phyloP scores from a whole-genome alignment of 371 early-diverging fungal genomes.

The Saksenaea oblongispora region DNA sequence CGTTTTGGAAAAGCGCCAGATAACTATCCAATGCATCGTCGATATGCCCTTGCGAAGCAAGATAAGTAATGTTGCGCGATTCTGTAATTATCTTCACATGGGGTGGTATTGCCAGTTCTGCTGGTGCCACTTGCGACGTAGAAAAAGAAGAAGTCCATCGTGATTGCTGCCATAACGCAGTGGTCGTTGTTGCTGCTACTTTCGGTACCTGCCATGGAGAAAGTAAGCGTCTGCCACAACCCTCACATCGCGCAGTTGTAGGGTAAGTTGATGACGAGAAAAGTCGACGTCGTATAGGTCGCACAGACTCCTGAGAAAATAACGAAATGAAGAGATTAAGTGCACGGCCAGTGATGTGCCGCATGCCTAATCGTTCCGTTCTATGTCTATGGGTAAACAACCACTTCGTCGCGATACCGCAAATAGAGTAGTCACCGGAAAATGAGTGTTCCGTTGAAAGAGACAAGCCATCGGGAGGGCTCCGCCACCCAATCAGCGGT shows the following conservation, averaged over 20 bases:
- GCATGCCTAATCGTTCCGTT: not conserved
- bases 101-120: not conserved
- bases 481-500: no score
- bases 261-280: not conserved
- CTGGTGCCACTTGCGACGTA: not conserved
- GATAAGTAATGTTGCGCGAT: not conserved
- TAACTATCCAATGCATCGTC: conserved; percentile 5
- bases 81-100: not conserved
- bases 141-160: not conserved
- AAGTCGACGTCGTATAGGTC: not conserved
- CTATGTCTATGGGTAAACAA: not conserved
- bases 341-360: conserved; percentile 3
- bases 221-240: not conserved
- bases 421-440: no score
- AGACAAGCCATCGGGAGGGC: no score
- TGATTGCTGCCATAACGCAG: not conserved
- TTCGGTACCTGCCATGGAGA: not conserved
- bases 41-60: not conserved
- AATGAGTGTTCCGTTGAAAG: no score
- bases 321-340: not conserved
- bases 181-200: not conserved
- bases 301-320: not conserved
- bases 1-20: conserved; percentile 5
- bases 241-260: not conserved
- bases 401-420: no score